Evolutionary conservation across 129 eudicot genomes (phyloP).

Genomic region (Flaveria trinervia): DNA sequence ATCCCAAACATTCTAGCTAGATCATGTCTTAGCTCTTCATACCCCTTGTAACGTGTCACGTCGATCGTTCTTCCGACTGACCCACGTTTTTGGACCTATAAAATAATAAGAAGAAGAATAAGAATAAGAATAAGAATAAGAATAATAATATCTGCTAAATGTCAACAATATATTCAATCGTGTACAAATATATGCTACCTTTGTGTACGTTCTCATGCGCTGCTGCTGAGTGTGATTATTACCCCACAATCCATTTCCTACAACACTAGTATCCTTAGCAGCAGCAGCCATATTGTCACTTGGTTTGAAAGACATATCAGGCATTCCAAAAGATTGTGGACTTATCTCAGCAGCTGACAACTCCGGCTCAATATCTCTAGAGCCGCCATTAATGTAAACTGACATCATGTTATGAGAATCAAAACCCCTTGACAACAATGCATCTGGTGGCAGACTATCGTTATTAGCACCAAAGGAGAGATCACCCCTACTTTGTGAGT

Average conservation of each 20-base stretch:
- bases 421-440: slow-evolving; percentile 85
- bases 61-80: slow-evolving; percentile 95
- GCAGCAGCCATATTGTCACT: slow-evolving; percentile 38
- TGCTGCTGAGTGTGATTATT: slow-evolving; percentile 58
- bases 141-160: not conserved
- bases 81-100: slow-evolving; percentile 95
- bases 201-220: slow-evolving; percentile 89
- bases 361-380: slow-evolving; percentile 75
- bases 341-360: slow-evolving; percentile 68
- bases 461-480: slow-evolving; percentile 53
- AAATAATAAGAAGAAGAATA: too few relatives aligned
- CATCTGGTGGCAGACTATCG: slow-evolving; percentile 86
- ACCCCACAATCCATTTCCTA: slow-evolving; percentile 69
- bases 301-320: slow-evolving; percentile 68
- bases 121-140: too few relatives aligned
- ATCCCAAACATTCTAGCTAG: slow-evolving; percentile 94
- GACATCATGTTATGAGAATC: slow-evolving; percentile 85
- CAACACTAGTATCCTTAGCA: slow-evolving; percentile 59
- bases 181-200: slow-evolving; percentile 42
- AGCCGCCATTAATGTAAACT: slow-evolving; percentile 44
- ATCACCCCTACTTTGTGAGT: slow-evolving; percentile 62
- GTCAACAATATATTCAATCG: not conserved
- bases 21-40: slow-evolving; percentile 87
- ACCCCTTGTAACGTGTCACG: slow-evolving; percentile 84
- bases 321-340: slow-evolving; percentile 75